These are phyloP conservation scores for Alternaria atra DNA, from an alignment of 2,329 filamentous ascomycete species.

Conservation along the genomic window DNA sequence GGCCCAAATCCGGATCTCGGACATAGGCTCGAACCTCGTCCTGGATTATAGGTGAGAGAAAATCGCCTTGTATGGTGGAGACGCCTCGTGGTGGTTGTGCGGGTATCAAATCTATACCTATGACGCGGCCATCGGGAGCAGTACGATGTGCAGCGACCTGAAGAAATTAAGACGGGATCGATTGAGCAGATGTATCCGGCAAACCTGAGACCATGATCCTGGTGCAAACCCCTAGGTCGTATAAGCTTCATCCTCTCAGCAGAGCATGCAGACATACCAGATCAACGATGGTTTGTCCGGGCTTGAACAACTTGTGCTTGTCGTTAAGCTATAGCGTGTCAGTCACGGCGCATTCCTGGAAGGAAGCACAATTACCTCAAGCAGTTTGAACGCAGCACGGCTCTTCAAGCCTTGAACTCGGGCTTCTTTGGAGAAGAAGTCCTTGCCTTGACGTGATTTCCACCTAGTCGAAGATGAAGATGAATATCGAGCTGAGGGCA, in stretches of 20 bases:
- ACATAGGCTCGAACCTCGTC: constrained; percentile 80
- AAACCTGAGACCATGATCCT: constrained; percentile 68
- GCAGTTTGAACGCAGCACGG: constrained; percentile 89
- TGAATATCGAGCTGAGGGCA: constrained; percentile 23
- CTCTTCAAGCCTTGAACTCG: constrained; percentile 84
- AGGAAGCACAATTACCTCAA: constrained; percentile 69
- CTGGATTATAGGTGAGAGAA: constrained; percentile 78
- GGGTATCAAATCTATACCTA: constrained; percentile 94
- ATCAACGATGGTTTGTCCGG: constrained; percentile 87
- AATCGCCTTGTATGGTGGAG: constrained; percentile 95
- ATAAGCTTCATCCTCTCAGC: constrained; percentile 22
- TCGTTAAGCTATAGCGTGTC: constrained; percentile 72
- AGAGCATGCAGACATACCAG: constrained; percentile 62
- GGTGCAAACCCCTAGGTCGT: constrained; percentile 73
- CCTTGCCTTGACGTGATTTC: constrained; percentile 79
- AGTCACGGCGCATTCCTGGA: constrained; percentile 16
- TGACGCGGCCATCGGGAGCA: constrained; percentile 76
- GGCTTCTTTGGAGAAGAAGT: constrained; percentile 77
- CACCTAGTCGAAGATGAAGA: constrained; percentile 75
- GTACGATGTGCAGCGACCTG: constrained; percentile 85
- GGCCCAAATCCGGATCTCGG: constrained; percentile 67
- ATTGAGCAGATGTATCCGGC: constrained; percentile 1
- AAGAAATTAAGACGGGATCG: constrained; percentile 5
- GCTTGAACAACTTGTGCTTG: constrained; percentile 80
- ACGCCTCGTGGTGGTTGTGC: constrained; percentile 89